Conservation (phyloP, 768 basidiomycete genomes). For the Tulasnella sp. region DNA sequence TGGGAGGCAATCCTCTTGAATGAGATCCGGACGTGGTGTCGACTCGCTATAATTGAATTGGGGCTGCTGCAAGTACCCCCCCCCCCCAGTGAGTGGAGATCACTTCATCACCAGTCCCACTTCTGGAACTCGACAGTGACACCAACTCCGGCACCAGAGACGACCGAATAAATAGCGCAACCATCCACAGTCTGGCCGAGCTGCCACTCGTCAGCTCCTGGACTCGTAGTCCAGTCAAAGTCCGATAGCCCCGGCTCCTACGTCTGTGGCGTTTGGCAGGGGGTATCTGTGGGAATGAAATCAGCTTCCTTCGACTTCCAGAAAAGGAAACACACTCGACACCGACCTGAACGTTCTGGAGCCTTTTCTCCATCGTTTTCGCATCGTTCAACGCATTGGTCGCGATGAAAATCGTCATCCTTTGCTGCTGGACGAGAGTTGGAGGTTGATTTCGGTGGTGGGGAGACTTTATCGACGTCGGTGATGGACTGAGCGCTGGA, state of each 20-base stretch:
- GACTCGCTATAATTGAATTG: too few species aligned
- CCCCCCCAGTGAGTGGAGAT: too few species aligned
- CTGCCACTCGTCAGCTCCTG: slow-evolving; percentile 1
- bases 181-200: not conserved
- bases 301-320: not conserved
- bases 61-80: too few species aligned
- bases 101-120: not conserved
- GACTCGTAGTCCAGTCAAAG: not conserved
- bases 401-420: not conserved
- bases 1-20: too few species aligned
- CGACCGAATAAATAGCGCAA: not conserved
- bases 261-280: not conserved
- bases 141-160: not conserved
- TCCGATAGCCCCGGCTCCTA: not conserved
- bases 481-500: not conserved
- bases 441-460: not conserved
- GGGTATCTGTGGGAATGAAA: not conserved
- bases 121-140: slow-evolving; percentile 10
- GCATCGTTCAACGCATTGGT: not conserved
- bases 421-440: not conserved
- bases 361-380: not conserved
- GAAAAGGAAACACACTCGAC: not conserved
- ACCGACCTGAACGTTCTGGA: not conserved
- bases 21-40: too few species aligned
- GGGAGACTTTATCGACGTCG: not conserved